Evolutionary conservation across 495 filamentous ascomycete genomes (phyloP), one percentile per base, ranked within the genome.

Genomic region (Geoglossum glabrum): DNA sequence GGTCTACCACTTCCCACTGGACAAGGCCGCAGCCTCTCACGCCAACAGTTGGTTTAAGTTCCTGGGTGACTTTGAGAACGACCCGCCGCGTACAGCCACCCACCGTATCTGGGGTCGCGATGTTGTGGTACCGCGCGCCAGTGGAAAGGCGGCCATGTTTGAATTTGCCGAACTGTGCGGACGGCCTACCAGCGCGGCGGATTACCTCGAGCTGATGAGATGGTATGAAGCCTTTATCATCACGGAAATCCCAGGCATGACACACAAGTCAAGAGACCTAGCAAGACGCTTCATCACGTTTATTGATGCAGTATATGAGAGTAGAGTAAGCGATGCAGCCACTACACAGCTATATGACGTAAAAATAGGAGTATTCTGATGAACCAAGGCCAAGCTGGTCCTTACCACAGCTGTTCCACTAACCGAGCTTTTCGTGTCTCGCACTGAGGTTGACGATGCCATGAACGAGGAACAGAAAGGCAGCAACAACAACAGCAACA

Each of bases 251-350:
- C 93, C 92, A 0, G 85, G 85, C 6, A 97, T 98, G 92, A 90
- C 79, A 17, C 78, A 84, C 59, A 78, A 76, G 30, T 77, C 86
- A 64, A 79, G 92, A n/a, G 92, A 98, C 73, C 75, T 93, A 13
- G 92, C 93, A 0, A 72, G 92, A 47, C 73, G 92, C 21, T 97
- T 98, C 68, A 97, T 98, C 62, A 98, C 92, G 0, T 95, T 98
- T 63, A 84, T 98, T 55, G 92, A 98, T 68, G 90, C 92, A 10
- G 83, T 92, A 31, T 98, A 98, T 70, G 92, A 87, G 62, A 79
- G 75, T 61, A 70, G 76, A 63, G 80, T 81, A 70, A 34, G 72
- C 68, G n/a, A 19, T 15, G 23, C 33, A 9, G 15, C 17, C 28
- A n/a, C 6, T 21, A 56, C 50, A 54, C 31, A 34, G 26, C n/a